These are phyloP conservation scores for Haplosporangium gracile DNA, from an alignment of 192 early-diverging fungal genomes.

Conservation along the genomic window DNA sequence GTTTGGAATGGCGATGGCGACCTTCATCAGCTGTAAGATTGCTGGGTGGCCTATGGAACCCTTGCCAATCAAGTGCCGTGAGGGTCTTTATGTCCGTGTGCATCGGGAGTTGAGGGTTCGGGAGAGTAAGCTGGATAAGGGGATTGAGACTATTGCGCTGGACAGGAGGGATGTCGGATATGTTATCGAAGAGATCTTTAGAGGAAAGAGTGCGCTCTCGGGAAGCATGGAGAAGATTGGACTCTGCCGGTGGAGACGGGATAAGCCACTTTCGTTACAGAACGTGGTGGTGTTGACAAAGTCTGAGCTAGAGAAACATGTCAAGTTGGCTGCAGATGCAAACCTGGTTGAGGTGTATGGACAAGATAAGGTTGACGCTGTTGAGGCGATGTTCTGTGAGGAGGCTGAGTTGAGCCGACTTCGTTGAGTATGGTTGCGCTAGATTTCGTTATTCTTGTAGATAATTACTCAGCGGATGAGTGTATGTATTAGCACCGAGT, in stretches of 20 bases:
- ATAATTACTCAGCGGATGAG: neutral
- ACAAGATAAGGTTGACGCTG: constrained; percentile 64
- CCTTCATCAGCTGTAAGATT: constrained; percentile 81
- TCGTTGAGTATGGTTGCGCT: constrained; percentile 12
- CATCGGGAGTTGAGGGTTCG: constrained; percentile 78
- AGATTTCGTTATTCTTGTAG: neutral
- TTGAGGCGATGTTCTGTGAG: constrained; percentile 62
- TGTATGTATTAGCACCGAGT: neutral
- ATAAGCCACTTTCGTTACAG: constrained; percentile 71
- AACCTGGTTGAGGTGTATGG: constrained; percentile 67
- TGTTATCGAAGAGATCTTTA: constrained; percentile 92
- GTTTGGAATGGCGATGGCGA: constrained; percentile 94
- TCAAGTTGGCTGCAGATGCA: constrained; percentile 57
- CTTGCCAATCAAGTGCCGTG: constrained; percentile 79
- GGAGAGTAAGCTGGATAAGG: constrained; percentile 18
- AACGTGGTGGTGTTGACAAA: constrained; percentile 92
- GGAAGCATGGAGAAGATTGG: constrained; percentile 79
- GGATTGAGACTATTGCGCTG: constrained; percentile 61
- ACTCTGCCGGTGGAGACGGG: constrained; percentile 82
- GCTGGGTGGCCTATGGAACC: constrained; percentile 78
- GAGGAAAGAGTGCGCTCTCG: constrained; percentile 82
- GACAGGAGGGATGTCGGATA: constrained; percentile 84
- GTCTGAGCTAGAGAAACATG: constrained; percentile 78
- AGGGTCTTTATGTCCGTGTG: constrained; percentile 78
- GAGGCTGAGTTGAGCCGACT: constrained; percentile 53